These are phyloP conservation scores for Penicillium sclerotigenum DNA, from an alignment of 2,329 filamentous ascomycete species.

Conservation along the genomic window DNA sequence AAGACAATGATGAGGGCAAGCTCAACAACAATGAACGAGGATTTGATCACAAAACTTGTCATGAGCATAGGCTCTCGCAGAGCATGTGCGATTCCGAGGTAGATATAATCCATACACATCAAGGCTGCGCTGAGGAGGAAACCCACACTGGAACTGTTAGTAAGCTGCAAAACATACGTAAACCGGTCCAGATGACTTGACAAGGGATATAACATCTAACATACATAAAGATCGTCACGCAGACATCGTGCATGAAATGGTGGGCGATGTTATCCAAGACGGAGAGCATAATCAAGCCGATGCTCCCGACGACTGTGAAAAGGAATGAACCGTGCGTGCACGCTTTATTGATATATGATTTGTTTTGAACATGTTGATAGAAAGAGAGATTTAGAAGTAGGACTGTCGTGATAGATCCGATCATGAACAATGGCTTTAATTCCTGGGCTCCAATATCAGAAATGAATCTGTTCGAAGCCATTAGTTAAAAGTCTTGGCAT, in stretches of 20 bases:
- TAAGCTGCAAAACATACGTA: not conserved
- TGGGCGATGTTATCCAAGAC: conserved; percentile 18
- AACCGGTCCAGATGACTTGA: not conserved
- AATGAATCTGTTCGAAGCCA: conserved; percentile 11
- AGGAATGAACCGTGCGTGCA: conserved; percentile 16
- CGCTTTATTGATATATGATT: conserved; percentile 14
- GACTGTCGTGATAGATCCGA: conserved; percentile 17
- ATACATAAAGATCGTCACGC: conserved; percentile 20
- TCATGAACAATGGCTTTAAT: conserved; percentile 17
- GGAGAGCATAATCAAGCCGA: conserved; percentile 16
- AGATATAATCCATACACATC: conserved; percentile 20
- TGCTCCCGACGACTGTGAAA: conserved; percentile 16
- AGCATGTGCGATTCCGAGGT: conserved; percentile 10
- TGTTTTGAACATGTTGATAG: conserved; percentile 16
- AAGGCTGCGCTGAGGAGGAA: conserved; percentile 16
- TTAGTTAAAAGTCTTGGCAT: not conserved
- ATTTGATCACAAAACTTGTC: conserved; percentile 19
- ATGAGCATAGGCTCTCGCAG: conserved; percentile 14
- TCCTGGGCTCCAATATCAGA: conserved; percentile 19
- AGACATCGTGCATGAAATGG: conserved; percentile 16
- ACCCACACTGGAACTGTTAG: conserved; percentile 13
- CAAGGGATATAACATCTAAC: no score
- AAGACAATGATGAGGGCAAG: conserved; percentile 19
- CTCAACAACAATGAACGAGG: conserved; percentile 18
- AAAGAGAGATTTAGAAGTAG: conserved; percentile 18